A percentile compares a stretch with the other conserved stretches of the same genome.
Evolutionary conservation across 2,329 filamentous ascomycete species (phyloP).

Genomic region (Ceratocystis albifundus): DNA sequence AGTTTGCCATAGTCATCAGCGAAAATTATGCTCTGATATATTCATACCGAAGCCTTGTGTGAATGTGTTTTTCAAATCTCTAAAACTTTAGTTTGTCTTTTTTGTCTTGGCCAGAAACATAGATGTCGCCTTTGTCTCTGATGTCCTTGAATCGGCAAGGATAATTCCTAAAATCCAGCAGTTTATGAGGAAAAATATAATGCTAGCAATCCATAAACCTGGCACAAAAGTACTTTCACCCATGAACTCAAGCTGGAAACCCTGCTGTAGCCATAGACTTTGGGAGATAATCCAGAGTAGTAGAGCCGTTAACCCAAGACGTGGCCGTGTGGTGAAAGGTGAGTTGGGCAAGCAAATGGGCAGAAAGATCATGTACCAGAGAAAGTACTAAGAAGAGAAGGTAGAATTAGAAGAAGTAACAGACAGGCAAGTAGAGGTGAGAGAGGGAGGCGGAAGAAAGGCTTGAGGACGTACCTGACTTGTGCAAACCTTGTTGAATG

Average conservation of each 20-base stretch:
- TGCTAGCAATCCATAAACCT: slow-evolving; percentile 63
- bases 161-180: slow-evolving; percentile 77
- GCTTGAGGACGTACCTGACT: slow-evolving; percentile 59
- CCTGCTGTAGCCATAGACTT: slow-evolving; percentile 63
- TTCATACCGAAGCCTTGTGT: neutral
- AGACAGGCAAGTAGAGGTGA: neutral
- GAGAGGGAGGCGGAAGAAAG: neutral
- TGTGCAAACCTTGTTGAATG: slow-evolving; percentile 98
- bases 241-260: slow-evolving; percentile 64
- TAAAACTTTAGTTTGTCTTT: neutral
- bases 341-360: slow-evolving; percentile 82
- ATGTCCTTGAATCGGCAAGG: slow-evolving; percentile 47
- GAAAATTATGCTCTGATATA: neutral
- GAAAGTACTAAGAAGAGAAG: slow-evolving; percentile 59
- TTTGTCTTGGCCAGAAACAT: neutral
- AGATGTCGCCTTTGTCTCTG: slow-evolving; percentile 2
- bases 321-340: slow-evolving; percentile 50
- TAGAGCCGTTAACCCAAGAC: slow-evolving; percentile 53
- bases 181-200: slow-evolving; percentile 76
- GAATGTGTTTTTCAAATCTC: neutral
- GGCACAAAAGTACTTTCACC: slow-evolving; percentile 76
- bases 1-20: neutral
- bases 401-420: neutral
- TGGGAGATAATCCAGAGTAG: slow-evolving; percentile 66
- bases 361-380: slow-evolving; percentile 93